These are phyloP conservation scores for Fusarium sp. DNA, from an alignment of 2,329 filamentous ascomycete species.

Conservation along the genomic window DNA sequence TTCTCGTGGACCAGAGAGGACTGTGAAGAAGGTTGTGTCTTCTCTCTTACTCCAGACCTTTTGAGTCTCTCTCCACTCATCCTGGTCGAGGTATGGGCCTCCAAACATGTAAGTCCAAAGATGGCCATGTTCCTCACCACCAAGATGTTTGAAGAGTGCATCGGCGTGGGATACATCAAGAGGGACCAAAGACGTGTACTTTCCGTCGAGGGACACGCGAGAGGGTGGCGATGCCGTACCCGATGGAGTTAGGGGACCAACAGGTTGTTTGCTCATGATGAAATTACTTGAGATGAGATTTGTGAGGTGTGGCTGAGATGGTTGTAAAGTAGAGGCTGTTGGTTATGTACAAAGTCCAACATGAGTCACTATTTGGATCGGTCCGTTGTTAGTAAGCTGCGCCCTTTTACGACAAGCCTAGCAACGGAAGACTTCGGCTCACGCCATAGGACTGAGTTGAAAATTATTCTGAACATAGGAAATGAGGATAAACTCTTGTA, in stretches of 20 bases:
- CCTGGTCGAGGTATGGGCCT: slow-evolving; percentile 33
- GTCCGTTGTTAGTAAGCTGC: not conserved
- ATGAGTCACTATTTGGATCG: not conserved
- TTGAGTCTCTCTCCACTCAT: slow-evolving; percentile 33
- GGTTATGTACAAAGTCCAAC: not conserved
- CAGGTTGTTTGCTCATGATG: slow-evolving; percentile 18
- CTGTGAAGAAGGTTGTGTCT: slow-evolving; percentile 56
- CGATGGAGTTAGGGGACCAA: slow-evolving; percentile 34
- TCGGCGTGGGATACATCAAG: slow-evolving; percentile 41
- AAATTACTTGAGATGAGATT: not conserved
- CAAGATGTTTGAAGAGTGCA: slow-evolving; percentile 47
- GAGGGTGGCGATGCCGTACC: slow-evolving; percentile 29
- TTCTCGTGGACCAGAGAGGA: slow-evolving; percentile 49
- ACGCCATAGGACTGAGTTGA: not conserved
- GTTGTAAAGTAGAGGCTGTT: not conserved
- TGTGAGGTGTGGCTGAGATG: not conserved
- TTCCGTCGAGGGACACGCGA: slow-evolving; percentile 41
- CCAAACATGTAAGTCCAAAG: slow-evolving; percentile 50
- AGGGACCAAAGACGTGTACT: slow-evolving; percentile 46
- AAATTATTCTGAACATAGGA: not conserved
- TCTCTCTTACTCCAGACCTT: slow-evolving; percentile 37
- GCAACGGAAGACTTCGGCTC: not conserved
- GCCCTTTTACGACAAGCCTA: not conserved
- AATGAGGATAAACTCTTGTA: not conserved
- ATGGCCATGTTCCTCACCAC: slow-evolving; percentile 43